A percentile compares a stretch with the other conserved stretches of the same genome.
These are phyloP conservation scores for Syncephalastrum monosporum DNA, from an alignment of 371 early-diverging fungal genomes.

Conservation along the genomic window DNA sequence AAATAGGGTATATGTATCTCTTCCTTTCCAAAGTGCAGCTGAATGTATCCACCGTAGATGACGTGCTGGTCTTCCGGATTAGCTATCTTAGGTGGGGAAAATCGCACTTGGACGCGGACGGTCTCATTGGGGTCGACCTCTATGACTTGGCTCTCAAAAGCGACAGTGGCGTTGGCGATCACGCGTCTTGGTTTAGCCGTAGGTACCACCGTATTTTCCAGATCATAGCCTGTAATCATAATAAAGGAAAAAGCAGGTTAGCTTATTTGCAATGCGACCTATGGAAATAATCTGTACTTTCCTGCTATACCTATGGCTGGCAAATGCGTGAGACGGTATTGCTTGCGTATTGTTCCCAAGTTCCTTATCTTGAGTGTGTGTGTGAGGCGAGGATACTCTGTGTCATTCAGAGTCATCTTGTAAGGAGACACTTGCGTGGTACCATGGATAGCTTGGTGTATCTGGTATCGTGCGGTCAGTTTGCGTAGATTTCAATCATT, in stretches of 20 bases:
- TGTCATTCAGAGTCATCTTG: constrained; percentile 20
- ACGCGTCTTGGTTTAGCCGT: constrained; percentile 6
- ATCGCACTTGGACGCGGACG: not conserved
- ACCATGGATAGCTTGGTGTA: constrained; percentile 14
- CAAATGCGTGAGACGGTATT: constrained; percentile 8
- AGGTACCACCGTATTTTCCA: constrained; percentile 13
- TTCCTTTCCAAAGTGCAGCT: not conserved
- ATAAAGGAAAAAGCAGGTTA: not conserved
- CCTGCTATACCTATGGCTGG: constrained; percentile 9
- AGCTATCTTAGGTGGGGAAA: constrained; percentile 3
- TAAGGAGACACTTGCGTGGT: constrained; percentile 10
- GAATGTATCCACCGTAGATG: constrained; percentile 17
- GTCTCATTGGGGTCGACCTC: not conserved
- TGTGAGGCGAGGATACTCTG: constrained; percentile 3
- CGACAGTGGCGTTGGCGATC: constrained; percentile 2
- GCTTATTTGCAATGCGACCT: not conserved
- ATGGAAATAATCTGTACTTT: constrained; percentile 5
- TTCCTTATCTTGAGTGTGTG: not conserved
- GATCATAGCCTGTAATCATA: constrained; percentile 10
- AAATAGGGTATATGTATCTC: constrained; percentile 14
- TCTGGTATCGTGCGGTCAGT: constrained; percentile 1
- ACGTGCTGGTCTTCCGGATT: constrained; percentile 1
- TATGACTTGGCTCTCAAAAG: constrained; percentile 3
- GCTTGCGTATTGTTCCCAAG: constrained; percentile 10
- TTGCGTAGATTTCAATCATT: not conserved